Percentiles rank a stretch among this genome's conserved stretches.
These are phyloP conservation scores for Cicer cuneatum DNA, from an alignment of 306 rosid species.

Conservation along the genomic window DNA sequence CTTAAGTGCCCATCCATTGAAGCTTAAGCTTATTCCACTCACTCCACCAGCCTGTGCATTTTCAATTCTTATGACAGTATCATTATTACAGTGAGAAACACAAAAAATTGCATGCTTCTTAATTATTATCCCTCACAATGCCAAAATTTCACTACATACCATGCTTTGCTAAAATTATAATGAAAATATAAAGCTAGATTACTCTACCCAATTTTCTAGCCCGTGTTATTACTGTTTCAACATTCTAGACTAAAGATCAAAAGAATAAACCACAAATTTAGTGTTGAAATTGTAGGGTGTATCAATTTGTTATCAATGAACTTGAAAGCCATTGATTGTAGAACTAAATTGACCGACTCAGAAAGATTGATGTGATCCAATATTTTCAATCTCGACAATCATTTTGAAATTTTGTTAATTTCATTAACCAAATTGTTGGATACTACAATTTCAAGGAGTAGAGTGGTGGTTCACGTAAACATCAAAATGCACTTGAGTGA, in stretches of 20 bases:
- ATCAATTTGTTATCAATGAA: neutral
- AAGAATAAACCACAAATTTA: no score
- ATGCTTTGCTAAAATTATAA: no score
- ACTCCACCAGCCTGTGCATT: constrained; percentile 67
- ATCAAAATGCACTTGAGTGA: neutral
- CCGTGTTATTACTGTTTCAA: no score
- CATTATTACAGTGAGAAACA: no score
- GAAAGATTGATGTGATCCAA: neutral
- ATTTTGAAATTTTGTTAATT: neutral
- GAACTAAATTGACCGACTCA: neutral
- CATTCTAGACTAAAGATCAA: no score
- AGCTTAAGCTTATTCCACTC: constrained; percentile 69
- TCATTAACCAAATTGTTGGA: no score
- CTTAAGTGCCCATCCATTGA: constrained; percentile 88
- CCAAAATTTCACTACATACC: no score
- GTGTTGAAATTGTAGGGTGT: neutral
- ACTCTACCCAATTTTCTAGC: no score
- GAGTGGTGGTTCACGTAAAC: neutral
- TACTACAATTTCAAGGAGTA: neutral
- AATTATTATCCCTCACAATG: no score
- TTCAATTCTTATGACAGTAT: neutral
- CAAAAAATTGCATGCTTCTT: no score
- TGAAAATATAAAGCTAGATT: no score
- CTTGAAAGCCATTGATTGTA: neutral
- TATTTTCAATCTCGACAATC: neutral